Conservation (phyloP, 352 stramenopile species). For the Peronospora farinosa region DNA sequence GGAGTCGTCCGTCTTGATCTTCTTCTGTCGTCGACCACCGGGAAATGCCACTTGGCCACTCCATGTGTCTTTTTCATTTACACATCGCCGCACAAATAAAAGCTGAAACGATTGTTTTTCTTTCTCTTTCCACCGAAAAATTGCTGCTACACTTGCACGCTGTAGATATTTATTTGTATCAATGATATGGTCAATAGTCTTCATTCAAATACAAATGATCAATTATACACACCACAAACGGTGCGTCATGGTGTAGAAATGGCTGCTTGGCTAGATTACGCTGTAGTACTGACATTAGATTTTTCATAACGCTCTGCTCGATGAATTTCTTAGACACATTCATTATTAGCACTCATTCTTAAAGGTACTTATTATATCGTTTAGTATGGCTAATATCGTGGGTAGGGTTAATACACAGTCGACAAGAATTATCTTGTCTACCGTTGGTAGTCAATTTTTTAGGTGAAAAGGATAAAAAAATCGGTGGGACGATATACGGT, state of each 20-base stretch:
- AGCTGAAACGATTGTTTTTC: slow-evolving; percentile 60
- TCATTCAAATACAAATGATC: no score
- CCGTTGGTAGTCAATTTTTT: no score
- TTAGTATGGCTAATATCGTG: no score
- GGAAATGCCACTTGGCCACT: slow-evolving; percentile 81
- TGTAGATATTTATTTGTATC: slow-evolving; percentile 9
- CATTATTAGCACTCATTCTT: no score
- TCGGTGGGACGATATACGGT: no score
- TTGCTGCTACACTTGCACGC: slow-evolving; percentile 66
- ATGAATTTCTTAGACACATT: slow-evolving; percentile 37
- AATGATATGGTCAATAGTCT: background rate
- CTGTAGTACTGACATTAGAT: slow-evolving; percentile 49
- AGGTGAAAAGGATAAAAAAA: no score
- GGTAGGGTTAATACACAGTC: no score
- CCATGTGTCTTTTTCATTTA: slow-evolving; percentile 76
- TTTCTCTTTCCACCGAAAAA: slow-evolving; percentile 75
- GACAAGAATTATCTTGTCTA: no score
- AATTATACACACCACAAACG: slow-evolving; percentile 27
- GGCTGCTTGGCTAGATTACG: slow-evolving; percentile 43
- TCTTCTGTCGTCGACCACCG: slow-evolving; percentile 62
- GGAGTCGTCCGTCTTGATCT: slow-evolving; percentile 31
- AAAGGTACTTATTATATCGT: background rate
- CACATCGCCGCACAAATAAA: slow-evolving; percentile 64
- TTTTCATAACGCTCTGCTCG: slow-evolving; percentile 35
- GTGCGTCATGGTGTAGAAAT: slow-evolving; percentile 20